Evolutionary conservation across 108 stramenopile genomes (phyloP), one percentile per base, ranked within the genome.

Genomic region (Skeletonema grethae): DNA sequence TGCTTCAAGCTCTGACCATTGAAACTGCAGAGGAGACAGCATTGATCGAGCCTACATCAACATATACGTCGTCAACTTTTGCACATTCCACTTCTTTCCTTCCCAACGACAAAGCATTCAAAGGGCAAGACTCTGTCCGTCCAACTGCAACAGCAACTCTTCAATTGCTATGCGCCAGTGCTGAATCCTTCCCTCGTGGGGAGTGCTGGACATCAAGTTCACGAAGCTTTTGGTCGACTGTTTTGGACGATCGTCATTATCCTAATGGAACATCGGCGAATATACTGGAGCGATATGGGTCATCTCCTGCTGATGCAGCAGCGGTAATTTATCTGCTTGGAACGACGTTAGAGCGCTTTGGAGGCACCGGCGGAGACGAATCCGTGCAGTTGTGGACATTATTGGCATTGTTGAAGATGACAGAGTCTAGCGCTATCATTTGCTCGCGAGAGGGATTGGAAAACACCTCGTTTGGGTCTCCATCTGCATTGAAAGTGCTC

Each of bases 121-220:
- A 28, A 39, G 50, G 20, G 10, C 30, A 41, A 8, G 76, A 78
- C 18, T 32, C 77, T 10, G 57, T 41, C 28, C 32, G 67, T 13
- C 67, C 63, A 10, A 70, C 75, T 12, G 70, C 65, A 8, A 45
- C 77, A 39, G 70, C 85, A 24, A 82, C 76, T 57, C 67, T 93
- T 15, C 78, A 84, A 22, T 63, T 94, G 9, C 70, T 94, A 55
- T 83, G 83, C 13, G 87, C 88, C 35, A 85, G 85, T 67, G 80
- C 80, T 9, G 93, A 94, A 76, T 39, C 76, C 1, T 94, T 89
- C 61, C 93, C 93, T 38, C 56, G 79, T 15, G 93, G 93, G 13
- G 83, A 86, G 60, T 94, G 93, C 65, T 94, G 90, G 90, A 65
- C 88, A 61, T 87, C 85, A 20, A 80, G 69, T 59, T 61, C 81